Evolutionary conservation across 2,329 filamentous ascomycete genomes (phyloP).

Genomic region (Neopestalotiopsis sp.): DNA sequence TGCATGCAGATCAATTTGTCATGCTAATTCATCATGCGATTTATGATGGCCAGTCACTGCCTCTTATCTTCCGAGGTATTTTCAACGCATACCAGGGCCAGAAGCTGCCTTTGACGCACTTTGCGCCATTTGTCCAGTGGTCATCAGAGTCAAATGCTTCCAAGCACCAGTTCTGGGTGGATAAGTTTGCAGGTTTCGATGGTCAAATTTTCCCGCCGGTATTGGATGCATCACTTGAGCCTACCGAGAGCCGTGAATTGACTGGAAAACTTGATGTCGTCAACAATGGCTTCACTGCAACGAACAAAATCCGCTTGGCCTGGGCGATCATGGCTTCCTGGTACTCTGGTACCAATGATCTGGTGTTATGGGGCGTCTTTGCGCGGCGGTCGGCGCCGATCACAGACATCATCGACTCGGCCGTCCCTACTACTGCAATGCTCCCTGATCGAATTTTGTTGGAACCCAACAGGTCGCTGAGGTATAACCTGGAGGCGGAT

Average conservation of each 20-base stretch:
- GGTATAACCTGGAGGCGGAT: conserved; percentile 5
- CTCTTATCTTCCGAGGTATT: not conserved
- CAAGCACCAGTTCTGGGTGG: conserved; percentile 2
- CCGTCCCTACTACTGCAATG: conserved; percentile 7
- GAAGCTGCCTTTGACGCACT: conserved; percentile 1
- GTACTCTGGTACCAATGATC: not conserved
- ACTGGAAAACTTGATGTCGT: conserved; percentile 4
- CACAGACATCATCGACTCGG: not conserved
- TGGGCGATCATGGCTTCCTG: conserved; percentile 6
- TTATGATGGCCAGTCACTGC: not conserved
- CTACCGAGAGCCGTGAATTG: conserved; percentile 6
- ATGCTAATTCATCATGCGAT: not conserved
- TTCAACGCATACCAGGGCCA: not conserved
- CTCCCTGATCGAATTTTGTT: conserved; percentile 4
- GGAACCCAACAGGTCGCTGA: conserved; percentile 1
- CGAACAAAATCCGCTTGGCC: conserved; percentile 2
- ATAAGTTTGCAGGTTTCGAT: conserved; percentile 6
- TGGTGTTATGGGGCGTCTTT: conserved; percentile 8
- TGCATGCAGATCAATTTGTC: not conserved
- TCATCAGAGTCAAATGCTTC: not conserved
- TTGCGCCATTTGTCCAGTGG: conserved; percentile 8
- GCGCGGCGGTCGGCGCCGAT: conserved; percentile 6
- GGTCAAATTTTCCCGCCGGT: conserved; percentile 6
- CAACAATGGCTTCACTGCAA: conserved; percentile 11
- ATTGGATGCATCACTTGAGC: conserved; percentile 3